A percentile compares a stretch with the other conserved stretches of the same genome.
Evolutionary conservation across 2,329 filamentous ascomycete genomes (phyloP).

Genomic region (Ceratocystis cacaofunesta): DNA sequence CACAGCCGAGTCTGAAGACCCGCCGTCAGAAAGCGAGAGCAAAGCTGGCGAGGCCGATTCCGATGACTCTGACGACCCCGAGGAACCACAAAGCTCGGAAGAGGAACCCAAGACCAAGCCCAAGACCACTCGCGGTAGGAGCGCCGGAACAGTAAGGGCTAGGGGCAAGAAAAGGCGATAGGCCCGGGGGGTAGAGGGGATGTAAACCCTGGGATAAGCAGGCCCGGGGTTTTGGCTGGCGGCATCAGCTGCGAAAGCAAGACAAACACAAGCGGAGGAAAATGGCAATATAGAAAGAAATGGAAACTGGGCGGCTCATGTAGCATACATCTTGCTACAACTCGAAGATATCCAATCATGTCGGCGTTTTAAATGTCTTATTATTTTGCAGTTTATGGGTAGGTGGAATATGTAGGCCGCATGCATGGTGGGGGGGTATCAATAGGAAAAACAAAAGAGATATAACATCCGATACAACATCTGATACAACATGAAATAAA

Average conservation of each 20-base stretch:
- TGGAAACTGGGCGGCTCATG: not conserved
- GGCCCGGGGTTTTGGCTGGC: not conserved
- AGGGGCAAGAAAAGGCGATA: conserved; percentile 24
- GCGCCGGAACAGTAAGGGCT: conserved; percentile 25
- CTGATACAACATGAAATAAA: not conserved
- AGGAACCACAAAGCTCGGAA: conserved; percentile 25
- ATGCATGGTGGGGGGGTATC: not conserved
- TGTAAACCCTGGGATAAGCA: conserved; percentile 10
- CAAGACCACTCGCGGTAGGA: conserved; percentile 26
- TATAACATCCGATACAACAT: not conserved
- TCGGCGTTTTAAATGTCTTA: not conserved
- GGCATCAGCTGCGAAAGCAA: too few species aligned
- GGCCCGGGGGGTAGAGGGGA: conserved; percentile 17
- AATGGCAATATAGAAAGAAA: not conserved
- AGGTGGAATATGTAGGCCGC: too few species aligned
- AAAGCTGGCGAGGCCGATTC: conserved; percentile 23
- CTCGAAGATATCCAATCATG: not conserved
- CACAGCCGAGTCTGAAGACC: not conserved
- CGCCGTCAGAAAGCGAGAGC: conserved; percentile 25
- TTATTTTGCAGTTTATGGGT: not conserved
- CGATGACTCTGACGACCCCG: conserved; percentile 21
- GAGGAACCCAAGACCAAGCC: conserved; percentile 28
- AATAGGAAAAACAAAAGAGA: not conserved
- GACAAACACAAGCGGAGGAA: not conserved
- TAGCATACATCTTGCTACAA: not conserved